These are phyloP conservation scores for Thuidium tamariscinum DNA, from an alignment of 225 moss, liverwort and hornwort species.

Conservation along the genomic window DNA sequence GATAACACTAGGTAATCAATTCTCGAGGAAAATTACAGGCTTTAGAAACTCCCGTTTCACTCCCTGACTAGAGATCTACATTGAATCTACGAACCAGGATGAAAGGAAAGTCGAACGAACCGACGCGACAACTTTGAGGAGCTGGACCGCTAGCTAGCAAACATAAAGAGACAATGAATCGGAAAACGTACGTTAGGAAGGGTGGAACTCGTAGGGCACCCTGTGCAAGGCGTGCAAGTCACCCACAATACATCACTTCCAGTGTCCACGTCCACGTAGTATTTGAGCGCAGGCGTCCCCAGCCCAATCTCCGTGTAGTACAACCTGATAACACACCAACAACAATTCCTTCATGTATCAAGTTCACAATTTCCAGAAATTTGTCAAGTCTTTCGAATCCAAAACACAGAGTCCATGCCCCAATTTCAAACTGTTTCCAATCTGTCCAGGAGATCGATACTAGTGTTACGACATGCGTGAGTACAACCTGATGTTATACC, in stretches of 20 bases:
- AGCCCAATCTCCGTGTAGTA: conserved; percentile 53
- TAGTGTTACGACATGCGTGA: too few relatives aligned
- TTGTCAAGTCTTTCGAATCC: background rate
- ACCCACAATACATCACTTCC: conserved; percentile 76
- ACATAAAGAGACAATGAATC: background rate
- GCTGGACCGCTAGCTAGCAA: background rate
- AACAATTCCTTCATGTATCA: background rate
- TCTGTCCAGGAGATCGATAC: background rate
- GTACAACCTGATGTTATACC: background rate
- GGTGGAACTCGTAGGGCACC: conserved; percentile 22
- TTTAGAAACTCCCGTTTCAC: background rate
- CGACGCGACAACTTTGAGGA: too few relatives aligned
- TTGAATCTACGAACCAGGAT: background rate
- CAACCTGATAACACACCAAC: conserved; percentile 26
- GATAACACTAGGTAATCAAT: background rate
- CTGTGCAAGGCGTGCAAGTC: conserved; percentile 45
- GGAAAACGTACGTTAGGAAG: conserved; percentile 7
- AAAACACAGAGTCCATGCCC: background rate
- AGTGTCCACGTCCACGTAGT: conserved; percentile 68
- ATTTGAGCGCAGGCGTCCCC: conserved; percentile 57
- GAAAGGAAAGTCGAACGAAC: background rate
- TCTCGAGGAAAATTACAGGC: background rate
- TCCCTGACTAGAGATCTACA: background rate
- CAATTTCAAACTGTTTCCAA: background rate
- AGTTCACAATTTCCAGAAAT: background rate